phyloP scores from a whole-genome alignment of 306 rosid species.

The Ormosia emarginata region DNA sequence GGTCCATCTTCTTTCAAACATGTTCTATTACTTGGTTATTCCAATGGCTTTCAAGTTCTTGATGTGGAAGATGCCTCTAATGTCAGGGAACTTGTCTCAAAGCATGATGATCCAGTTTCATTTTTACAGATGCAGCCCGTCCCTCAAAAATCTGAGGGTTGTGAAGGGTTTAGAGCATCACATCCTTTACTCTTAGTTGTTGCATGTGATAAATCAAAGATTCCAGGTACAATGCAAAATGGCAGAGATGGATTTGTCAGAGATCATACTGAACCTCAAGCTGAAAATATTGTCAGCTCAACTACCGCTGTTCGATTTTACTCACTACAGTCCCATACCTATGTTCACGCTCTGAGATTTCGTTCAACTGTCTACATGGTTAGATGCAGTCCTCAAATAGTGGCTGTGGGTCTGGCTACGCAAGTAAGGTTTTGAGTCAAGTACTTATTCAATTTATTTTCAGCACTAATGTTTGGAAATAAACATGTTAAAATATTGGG shows the following conservation, averaged over 20 bases:
- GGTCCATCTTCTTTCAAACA: conserved; percentile 43
- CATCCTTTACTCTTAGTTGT: conserved; percentile 95
- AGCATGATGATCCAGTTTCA: conserved; percentile 90
- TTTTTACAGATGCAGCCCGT: conserved; percentile 88
- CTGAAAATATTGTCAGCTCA: conserved; percentile 53
- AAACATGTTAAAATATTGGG: conserved; percentile 1
- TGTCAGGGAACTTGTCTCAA: conserved; percentile 76
- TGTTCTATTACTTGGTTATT: conserved; percentile 64
- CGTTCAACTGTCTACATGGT: conserved; percentile 91
- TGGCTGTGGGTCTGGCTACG: conserved; percentile 89
- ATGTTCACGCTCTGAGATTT: conserved; percentile 93
- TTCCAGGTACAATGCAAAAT: conserved; percentile 63
- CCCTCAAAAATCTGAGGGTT: conserved; percentile 53
- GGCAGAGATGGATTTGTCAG: conserved; percentile 62
- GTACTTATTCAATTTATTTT: conserved; percentile 5
- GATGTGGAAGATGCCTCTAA: conserved; percentile 82
- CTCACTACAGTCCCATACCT: conserved; percentile 69
- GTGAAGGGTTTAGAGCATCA: conserved; percentile 73
- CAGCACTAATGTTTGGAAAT: conserved; percentile 5
- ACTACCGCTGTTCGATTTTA: conserved; percentile 89
- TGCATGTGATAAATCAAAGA: conserved; percentile 77
- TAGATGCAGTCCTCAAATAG: conserved; percentile 90
- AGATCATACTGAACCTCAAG: conserved; percentile 41
- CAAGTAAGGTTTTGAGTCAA: conserved; percentile 66
- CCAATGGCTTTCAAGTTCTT: conserved; percentile 88